Evolutionary conservation across 2,329 filamentous ascomycete genomes (phyloP), one percentile per base, ranked within the genome.

Genomic region (Verticillium albo-atrum): DNA sequence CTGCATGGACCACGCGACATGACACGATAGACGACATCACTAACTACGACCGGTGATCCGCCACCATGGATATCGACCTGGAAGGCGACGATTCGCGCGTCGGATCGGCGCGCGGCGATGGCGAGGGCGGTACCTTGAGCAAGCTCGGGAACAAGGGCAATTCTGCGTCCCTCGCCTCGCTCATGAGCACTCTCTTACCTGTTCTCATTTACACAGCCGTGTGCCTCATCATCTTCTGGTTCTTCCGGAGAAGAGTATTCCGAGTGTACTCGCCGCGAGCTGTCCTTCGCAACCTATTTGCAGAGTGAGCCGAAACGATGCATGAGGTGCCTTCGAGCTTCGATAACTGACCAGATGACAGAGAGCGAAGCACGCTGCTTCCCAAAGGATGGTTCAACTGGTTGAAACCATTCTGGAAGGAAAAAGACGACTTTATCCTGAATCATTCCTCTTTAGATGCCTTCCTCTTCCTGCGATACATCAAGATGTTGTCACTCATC

Each of bases 401-500:
- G 89, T 73, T 92, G 60, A 75, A 75, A 10, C 77, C 82, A 14
- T 90, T 91, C 75, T 89, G 85, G 77, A 83, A 82, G 66, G 82
- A 84, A 51, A 82, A 83, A 3, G 93, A 98, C 71, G 87, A 87
- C 47, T 92, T 91, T 69, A 86, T 93, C 27, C 84, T 98, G 25
- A 91, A 95, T 68, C 92, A 97, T 77, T 91, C 94, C 71, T 96
- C 92, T 0, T 84, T 99, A 63, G 94, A 99, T 72, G 90, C 90
- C 32, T 98, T 94, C 74, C 86, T 98, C 56, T 92, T 96, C 72
- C 81, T 98, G 28, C 91, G 94, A 35, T 97, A 75, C 58, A 67
- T 78, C 58, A 77, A 76, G 54, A 68, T 95, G 58, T 79, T 88
- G 28, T 85, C 89, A 58, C 82, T 89, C 66, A 90, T 95, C 65